These are phyloP conservation scores for Caloboletus firmus DNA, from an alignment of 1,284 basidiomycete genomes.

Conservation along the genomic window DNA sequence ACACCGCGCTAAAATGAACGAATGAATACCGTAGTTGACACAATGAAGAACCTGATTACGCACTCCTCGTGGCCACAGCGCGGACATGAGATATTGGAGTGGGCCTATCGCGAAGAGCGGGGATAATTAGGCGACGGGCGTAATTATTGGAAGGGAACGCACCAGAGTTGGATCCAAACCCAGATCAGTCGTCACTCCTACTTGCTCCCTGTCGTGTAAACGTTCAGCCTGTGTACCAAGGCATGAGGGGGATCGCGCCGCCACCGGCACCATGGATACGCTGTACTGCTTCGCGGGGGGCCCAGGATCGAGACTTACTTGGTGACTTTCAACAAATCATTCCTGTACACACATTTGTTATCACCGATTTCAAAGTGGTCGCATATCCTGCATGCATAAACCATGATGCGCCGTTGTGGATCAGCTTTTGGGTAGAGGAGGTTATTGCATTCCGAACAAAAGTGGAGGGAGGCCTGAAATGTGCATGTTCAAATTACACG, in stretches of 20 bases:
- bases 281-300: neutral
- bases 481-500: neutral
- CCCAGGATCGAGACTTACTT: conserved; percentile 59
- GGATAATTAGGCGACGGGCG: neutral
- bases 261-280: conserved; percentile 7
- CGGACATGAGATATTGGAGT: conserved; percentile 71
- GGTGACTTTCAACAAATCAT: conserved; percentile 91
- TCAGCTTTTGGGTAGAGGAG: conserved; percentile 93
- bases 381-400: conserved; percentile 95
- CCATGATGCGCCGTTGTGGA: conserved; percentile 80
- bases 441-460: conserved; percentile 93
- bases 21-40: conserved; percentile 8
- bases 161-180: conserved; percentile 91
- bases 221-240: neutral
- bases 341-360: conserved; percentile 89
- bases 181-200: conserved; percentile 88
- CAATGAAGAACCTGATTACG: conserved; percentile 29
- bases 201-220: conserved; percentile 69
- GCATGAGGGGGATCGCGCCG: conserved; percentile 1
- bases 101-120: conserved; percentile 49
- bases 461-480: conserved; percentile 72
- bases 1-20: conserved; percentile 66
- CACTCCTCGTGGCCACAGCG: conserved; percentile 73
- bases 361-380: conserved; percentile 83
- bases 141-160: conserved; percentile 24